Evolutionary conservation across 1,284 basidiomycete genomes (phyloP).

Genomic region (Ceratobasidium sp.): DNA sequence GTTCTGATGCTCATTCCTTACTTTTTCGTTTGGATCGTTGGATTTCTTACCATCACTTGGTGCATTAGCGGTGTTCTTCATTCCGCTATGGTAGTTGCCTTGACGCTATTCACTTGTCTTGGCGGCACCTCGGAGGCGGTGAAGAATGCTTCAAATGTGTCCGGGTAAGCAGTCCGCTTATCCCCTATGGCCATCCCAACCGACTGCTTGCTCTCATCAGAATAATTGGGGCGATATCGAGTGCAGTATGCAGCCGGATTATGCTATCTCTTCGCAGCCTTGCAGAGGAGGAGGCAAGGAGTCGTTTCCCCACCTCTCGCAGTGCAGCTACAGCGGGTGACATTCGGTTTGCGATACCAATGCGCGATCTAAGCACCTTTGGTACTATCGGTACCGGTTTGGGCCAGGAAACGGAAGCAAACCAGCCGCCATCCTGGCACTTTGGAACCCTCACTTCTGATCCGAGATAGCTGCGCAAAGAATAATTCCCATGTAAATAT

Average conservation of each 20-base stretch:
- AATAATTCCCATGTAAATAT: too few relatives aligned
- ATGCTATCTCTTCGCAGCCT: slow-evolving; percentile 19
- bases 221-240: slow-evolving; percentile 1
- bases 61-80: slow-evolving; percentile 4
- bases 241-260: slow-evolving; percentile 15
- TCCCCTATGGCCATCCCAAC: too few relatives aligned
- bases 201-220: not conserved
- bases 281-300: not conserved
- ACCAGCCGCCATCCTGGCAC: too few relatives aligned
- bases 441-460: too few relatives aligned
- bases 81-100: not conserved
- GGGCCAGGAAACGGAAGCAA: too few relatives aligned
- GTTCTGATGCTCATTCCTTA: not conserved
- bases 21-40: not conserved
- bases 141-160: slow-evolving; percentile 18
- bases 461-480: too few relatives aligned
- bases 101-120: slow-evolving; percentile 6
- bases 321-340: not conserved
- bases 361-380: not conserved
- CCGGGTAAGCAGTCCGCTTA: not conserved
- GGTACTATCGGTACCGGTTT: too few relatives aligned
- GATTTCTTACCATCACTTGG: not conserved
- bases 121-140: not conserved
- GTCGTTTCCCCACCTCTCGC: not conserved
- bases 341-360: slow-evolving; percentile 3